Percentiles rank a stretch among this genome's conserved stretches.
phyloP scores from a whole-genome alignment of 2,329 filamentous ascomycete genomes.

The Fusarium sp. region DNA sequence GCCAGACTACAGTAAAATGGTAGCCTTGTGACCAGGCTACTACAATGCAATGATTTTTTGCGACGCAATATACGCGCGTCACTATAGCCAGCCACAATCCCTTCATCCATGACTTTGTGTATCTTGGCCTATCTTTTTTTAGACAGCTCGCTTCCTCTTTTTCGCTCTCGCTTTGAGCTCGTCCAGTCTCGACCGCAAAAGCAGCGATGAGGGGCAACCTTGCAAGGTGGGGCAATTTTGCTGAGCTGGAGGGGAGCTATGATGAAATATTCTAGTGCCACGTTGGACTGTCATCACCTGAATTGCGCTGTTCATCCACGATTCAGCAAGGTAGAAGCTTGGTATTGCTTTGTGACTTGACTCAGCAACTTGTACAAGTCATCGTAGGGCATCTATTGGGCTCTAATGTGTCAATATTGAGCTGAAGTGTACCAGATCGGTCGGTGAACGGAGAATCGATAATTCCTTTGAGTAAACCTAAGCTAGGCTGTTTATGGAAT shows the following conservation, averaged over 20 bases:
- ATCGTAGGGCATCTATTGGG: constrained; percentile 12
- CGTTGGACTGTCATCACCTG: constrained; percentile 34
- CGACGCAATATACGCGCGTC: constrained; percentile 42
- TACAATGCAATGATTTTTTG: constrained; percentile 40
- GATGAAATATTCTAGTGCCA: constrained; percentile 50
- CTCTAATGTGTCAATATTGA: constrained; percentile 21
- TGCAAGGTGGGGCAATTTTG: constrained; percentile 67
- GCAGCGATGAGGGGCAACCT: constrained; percentile 74
- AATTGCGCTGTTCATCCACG: constrained; percentile 18
- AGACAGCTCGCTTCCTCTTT: neutral
- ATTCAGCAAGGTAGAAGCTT: neutral
- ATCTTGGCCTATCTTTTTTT: constrained; percentile 4
- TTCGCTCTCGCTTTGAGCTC: constrained; percentile 37
- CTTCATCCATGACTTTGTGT: constrained; percentile 7
- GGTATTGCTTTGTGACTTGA: neutral
- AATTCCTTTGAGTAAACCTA: constrained; percentile 20
- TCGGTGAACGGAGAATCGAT: constrained; percentile 37
- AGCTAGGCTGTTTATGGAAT: constrained; percentile 50
- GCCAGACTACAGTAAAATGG: constrained; percentile 20
- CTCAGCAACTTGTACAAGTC: constrained; percentile 6
- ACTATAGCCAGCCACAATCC: constrained; percentile 22
- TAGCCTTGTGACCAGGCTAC: constrained; percentile 42
- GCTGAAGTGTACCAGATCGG: constrained; percentile 5
- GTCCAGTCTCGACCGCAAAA: constrained; percentile 55
- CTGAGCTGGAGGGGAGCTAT: constrained; percentile 48